Percentiles rank a stretch among this genome's conserved stretches.
These are phyloP conservation scores for Abrus precatorius DNA, from an alignment of 306 rosid genomes.

Conservation along the genomic window DNA sequence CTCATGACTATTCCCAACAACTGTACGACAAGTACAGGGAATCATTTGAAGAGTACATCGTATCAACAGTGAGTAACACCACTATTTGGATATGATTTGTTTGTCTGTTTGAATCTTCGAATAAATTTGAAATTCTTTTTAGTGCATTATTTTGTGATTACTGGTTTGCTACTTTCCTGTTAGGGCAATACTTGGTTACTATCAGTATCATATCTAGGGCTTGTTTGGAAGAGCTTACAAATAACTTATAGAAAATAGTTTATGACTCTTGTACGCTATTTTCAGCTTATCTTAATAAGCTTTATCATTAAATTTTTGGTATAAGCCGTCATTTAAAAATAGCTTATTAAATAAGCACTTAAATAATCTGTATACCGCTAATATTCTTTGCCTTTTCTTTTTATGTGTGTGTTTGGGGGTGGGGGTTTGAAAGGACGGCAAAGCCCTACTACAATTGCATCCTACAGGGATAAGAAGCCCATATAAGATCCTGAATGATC, in stretches of 20 bases:
- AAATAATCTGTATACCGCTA: too few relatives aligned
- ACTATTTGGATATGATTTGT: conserved; percentile 3
- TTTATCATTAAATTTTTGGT: too few relatives aligned
- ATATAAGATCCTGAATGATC: not conserved
- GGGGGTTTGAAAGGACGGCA: not conserved
- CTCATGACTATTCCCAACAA: conserved; percentile 79
- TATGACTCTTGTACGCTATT: too few relatives aligned
- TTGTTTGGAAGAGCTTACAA: too few relatives aligned
- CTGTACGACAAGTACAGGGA: conserved; percentile 76
- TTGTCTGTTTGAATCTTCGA: not conserved
- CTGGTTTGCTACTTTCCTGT: conserved; percentile 9
- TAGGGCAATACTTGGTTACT: conserved; percentile 20
- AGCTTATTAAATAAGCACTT: too few relatives aligned
- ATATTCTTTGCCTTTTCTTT: not conserved
- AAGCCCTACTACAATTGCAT: not conserved
- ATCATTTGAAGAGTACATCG: conserved; percentile 68
- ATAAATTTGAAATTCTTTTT: conserved; percentile 2
- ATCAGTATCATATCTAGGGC: not conserved
- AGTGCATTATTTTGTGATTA: conserved; percentile 6
- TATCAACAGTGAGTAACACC: conserved; percentile 58
- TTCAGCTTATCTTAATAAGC: too few relatives aligned
- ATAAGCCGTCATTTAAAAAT: too few relatives aligned
- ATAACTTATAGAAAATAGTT: too few relatives aligned
- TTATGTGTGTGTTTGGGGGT: not conserved
- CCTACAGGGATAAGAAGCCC: not conserved